phyloP scores from a whole-genome alignment of 2,329 filamentous ascomycete species.

The Cladophialophora chaetospira region DNA sequence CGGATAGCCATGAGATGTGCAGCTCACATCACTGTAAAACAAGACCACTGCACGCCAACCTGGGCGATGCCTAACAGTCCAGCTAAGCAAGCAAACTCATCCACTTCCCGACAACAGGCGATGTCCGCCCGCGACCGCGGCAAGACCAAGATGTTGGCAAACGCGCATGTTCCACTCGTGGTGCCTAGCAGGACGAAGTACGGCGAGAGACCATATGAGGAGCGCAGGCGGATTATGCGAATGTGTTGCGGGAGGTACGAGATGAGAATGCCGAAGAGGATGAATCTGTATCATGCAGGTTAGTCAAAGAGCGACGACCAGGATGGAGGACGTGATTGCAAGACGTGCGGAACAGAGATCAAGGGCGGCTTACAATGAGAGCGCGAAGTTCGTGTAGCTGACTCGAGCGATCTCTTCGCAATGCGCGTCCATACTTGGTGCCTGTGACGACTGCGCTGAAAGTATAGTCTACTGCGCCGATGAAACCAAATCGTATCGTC shows the following conservation, averaged over 20 bases:
- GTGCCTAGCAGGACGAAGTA: conserved; percentile 94
- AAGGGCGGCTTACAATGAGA: conserved; percentile 25
- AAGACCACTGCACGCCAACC: conserved; percentile 87
- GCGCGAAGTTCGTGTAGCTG: conserved; percentile 33
- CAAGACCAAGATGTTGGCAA: conserved; percentile 88
- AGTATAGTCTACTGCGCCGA: no score
- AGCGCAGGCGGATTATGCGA: conserved; percentile 81
- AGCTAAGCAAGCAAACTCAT: conserved; percentile 78
- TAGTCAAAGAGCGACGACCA: neutral
- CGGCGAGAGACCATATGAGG: conserved; percentile 91
- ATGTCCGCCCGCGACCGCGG: conserved; percentile 82
- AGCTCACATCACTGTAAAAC: conserved; percentile 84
- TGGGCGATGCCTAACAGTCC: conserved; percentile 87
- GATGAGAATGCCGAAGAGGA: conserved; percentile 82
- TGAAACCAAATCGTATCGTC: no score
- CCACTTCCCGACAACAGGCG: conserved; percentile 80
- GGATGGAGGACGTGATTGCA: neutral
- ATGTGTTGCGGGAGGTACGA: conserved; percentile 95
- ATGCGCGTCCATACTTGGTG: conserved; percentile 18
- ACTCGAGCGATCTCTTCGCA: conserved; percentile 29
- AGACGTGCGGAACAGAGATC: neutral
- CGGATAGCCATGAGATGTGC: no score
- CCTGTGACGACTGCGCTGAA: neutral
- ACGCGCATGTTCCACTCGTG: conserved; percentile 82
- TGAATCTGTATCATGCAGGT: conserved; percentile 54